Evolutionary conservation across 305 asterid genomes (phyloP).

Genomic region (Solanum hybrid): DNA sequence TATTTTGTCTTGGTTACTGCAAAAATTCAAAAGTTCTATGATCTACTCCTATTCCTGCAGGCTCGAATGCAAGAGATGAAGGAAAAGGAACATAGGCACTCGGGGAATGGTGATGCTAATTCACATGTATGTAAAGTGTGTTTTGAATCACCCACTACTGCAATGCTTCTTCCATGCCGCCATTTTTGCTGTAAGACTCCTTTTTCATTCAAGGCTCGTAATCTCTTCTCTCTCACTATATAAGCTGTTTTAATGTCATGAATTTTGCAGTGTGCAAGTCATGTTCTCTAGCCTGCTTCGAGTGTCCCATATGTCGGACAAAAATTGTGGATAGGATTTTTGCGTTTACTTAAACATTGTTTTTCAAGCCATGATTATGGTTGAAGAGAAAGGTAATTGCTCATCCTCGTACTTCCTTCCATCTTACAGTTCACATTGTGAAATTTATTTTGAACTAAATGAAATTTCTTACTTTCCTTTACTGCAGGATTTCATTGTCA

Average conservation of each 20-base stretch:
- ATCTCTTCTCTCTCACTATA: neutral
- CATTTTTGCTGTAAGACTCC: conserved; percentile 84
- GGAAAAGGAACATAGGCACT: conserved; percentile 70
- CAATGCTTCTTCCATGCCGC: conserved; percentile 94
- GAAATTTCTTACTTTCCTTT: conserved; percentile 6
- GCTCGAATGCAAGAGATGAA: conserved; percentile 99
- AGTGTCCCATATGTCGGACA: conserved; percentile 94
- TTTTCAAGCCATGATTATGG: conserved; percentile 17
- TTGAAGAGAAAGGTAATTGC: neutral
- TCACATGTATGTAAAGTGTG: conserved; percentile 94
- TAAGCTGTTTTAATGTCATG: neutral
- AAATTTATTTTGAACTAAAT: neutral
- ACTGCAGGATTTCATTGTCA: conserved; percentile 6
- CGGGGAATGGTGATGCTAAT: conserved; percentile 73
- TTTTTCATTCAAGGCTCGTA: neutral
- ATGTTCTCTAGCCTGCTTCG: conserved; percentile 92
- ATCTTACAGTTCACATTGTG: neutral
- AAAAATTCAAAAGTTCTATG: neutral
- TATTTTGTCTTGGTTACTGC: neutral
- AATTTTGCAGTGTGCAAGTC: conserved; percentile 83
- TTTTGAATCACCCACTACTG: conserved; percentile 82
- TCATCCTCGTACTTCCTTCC: neutral
- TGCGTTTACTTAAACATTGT: conserved; percentile 55
- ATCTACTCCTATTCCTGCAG: conserved; percentile 22
- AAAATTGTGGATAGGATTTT: conserved; percentile 85